These are phyloP conservation scores for Mychonastes homosphaera DNA, from an alignment of 139 green algal genomes.

Conservation along the genomic window DNA sequence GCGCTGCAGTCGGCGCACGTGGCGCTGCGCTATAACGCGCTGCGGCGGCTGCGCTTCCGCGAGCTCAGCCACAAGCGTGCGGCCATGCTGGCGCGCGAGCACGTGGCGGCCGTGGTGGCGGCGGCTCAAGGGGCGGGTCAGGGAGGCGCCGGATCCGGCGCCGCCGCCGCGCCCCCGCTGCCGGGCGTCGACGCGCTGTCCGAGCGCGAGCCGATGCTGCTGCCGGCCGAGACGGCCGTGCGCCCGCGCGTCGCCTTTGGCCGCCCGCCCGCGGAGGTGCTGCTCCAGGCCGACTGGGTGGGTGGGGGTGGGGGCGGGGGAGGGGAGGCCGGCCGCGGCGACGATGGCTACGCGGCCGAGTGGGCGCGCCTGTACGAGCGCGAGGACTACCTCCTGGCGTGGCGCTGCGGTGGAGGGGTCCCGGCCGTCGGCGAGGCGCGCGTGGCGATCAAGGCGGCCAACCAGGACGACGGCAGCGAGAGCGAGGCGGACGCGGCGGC, in stretches of 20 bases:
- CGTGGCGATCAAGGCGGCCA: slow-evolving; percentile 49
- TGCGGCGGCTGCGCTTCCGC: slow-evolving; percentile 44
- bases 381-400: slow-evolving; percentile 52
- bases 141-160: slow-evolving; percentile 9
- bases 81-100: slow-evolving; percentile 18
- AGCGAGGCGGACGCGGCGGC: too few relatives aligned
- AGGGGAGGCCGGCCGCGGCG: not conserved
- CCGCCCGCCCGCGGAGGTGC: slow-evolving; percentile 22
- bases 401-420: too few relatives aligned
- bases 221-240: slow-evolving; percentile 8
- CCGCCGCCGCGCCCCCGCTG: slow-evolving; percentile 7
- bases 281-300: not conserved
- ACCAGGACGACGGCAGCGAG: too few relatives aligned
- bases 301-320: not conserved
- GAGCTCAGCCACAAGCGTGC: slow-evolving; percentile 55
- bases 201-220: slow-evolving; percentile 28
- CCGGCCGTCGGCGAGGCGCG: slow-evolving; percentile 18
- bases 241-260: slow-evolving; percentile 23
- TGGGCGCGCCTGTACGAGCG: slow-evolving; percentile 27
- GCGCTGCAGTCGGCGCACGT: slow-evolving; percentile 50
- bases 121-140: slow-evolving; percentile 28
- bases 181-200: slow-evolving; percentile 22
- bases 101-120: slow-evolving; percentile 14
- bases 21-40: slow-evolving; percentile 37
- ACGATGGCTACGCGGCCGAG: slow-evolving; percentile 15